Evolutionary conservation across 495 filamentous ascomycete species (phyloP).

Genomic region (Evernia prunastri): DNA sequence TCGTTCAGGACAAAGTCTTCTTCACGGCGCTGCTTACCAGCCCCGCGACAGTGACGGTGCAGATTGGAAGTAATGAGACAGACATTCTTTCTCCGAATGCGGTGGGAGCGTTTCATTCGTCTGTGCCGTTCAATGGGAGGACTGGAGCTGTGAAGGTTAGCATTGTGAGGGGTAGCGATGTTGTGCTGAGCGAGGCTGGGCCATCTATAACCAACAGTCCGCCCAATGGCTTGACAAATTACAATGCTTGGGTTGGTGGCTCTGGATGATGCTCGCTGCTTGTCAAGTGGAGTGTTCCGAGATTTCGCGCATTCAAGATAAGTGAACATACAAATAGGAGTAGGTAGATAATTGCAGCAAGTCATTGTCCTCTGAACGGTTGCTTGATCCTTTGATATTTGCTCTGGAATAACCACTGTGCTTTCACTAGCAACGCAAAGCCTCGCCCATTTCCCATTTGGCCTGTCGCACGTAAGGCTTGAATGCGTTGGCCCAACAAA

Average conservation of each 20-base stretch:
- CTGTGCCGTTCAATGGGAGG: constrained; percentile 42
- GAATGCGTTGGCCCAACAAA: too few species aligned
- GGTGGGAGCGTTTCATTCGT: constrained; percentile 48
- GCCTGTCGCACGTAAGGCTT: too few species aligned
- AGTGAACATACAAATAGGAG: too few species aligned
- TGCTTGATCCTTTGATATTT: too few species aligned
- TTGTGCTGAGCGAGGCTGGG: constrained; percentile 35
- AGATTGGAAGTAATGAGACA: constrained; percentile 42
- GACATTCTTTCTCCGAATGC: constrained; percentile 36
- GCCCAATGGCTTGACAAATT: constrained; percentile 46
- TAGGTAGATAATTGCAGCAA: too few species aligned
- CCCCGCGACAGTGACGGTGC: constrained; percentile 39
- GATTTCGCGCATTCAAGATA: neutral
- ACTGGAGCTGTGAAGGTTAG: constrained; percentile 48
- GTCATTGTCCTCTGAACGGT: too few species aligned
- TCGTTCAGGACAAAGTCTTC: constrained; percentile 25
- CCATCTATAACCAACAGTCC: constrained; percentile 43
- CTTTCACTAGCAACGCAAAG: too few species aligned
- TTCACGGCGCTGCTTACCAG: constrained; percentile 33
- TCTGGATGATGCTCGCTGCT: neutral
- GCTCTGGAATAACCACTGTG: too few species aligned
- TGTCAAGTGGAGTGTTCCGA: neutral
- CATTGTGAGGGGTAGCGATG: constrained; percentile 38
- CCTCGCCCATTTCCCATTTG: too few species aligned
- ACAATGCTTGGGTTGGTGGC: constrained; percentile 44